Evolutionary conservation across 1,284 basidiomycete species (phyloP), one percentile per base, ranked within the genome.

Genomic region (Rhodotorula sp.): DNA sequence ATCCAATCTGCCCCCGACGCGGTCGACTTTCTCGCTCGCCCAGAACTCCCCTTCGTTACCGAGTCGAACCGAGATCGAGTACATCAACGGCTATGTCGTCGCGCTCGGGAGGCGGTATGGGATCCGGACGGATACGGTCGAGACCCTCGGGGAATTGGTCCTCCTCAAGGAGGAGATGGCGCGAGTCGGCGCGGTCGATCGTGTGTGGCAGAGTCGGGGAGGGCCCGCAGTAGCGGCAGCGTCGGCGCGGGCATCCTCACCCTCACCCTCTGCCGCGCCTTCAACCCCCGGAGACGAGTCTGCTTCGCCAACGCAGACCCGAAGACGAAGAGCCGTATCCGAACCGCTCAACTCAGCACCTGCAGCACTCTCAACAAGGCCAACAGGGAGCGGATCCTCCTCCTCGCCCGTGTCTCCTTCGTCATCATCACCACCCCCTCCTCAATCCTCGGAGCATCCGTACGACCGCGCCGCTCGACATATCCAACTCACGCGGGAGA

Each of bases 1-100:
- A 53, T 54, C 64, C 45, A 24, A 44, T 44, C 17, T 37, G 33
- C 5, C 49, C 45, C 72, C 54, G 61, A 65, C n/a, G 2, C 45
- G 45, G 29, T 17, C 33, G 7, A 37, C 44, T 22, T 56, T 56
- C 33, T 60, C 76, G 20, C 60, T 62, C 55, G 18, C 71, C 24
- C n/a, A 60, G 24, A 66, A 67, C 48, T 49, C 63, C 3, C 59
- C 69, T 30, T 64, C 69, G 64, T 67, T 59, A 84, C 85, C 12
- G 84, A 91, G 30, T 84, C 87, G 78, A 33, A 93, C 91, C 0
- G 92, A 95, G 81, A 85, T 95, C 51, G 87, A 90, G 33, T 93
- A 85, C 77, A 85, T 98, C 79, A 95, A 93, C 76, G 95, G 95
- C 12, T 92, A 95, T 80, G 80, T 99, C 60, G 78, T 87, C 33